phyloP scores from a whole-genome alignment of 1,284 basidiomycete genomes.

The Omphalotus olearius region DNA sequence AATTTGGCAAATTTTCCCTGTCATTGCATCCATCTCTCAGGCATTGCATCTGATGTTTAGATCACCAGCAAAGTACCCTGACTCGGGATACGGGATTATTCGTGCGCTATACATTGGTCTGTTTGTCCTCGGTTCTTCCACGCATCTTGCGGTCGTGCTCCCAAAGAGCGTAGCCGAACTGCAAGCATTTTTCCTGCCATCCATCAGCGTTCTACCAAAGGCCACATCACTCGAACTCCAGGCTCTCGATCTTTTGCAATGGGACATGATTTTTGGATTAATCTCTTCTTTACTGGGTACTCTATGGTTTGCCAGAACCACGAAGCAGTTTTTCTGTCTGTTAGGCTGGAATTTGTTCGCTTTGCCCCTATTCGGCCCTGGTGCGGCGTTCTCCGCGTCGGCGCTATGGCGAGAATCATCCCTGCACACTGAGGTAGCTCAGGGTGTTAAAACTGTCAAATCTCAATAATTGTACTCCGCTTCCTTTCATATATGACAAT shows the following conservation, averaged over 20 bases:
- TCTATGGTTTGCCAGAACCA: constrained; percentile 10
- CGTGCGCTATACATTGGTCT: constrained; percentile 6
- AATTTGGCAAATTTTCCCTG: constrained; percentile 43
- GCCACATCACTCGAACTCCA: constrained; percentile 5
- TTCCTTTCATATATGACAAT: not conserved
- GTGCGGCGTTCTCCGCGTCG: constrained; percentile 8
- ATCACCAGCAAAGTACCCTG: constrained; percentile 2
- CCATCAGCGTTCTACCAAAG: constrained; percentile 1
- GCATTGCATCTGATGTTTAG: constrained; percentile 22
- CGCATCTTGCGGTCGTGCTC: constrained; percentile 5
- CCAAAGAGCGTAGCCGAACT: constrained; percentile 4
- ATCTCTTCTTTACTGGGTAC: constrained; percentile 8
- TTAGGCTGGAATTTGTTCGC: constrained; percentile 10
- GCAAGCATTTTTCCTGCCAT: constrained; percentile 12
- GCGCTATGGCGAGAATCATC: constrained; percentile 12
- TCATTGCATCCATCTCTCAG: constrained; percentile 29
- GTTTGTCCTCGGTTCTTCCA: constrained; percentile 6
- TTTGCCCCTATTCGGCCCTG: constrained; percentile 8
- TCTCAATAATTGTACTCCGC: not conserved
- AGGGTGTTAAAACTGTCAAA: not conserved
- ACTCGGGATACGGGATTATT: constrained; percentile 8
- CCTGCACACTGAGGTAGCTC: constrained; percentile 4
- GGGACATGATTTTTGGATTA: constrained; percentile 13
- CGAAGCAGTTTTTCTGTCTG: constrained; percentile 7
- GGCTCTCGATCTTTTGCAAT: constrained; percentile 13